These are phyloP conservation scores for Cladobotryum mycophilum DNA, from an alignment of 2,329 filamentous ascomycete genomes.

Conservation along the genomic window DNA sequence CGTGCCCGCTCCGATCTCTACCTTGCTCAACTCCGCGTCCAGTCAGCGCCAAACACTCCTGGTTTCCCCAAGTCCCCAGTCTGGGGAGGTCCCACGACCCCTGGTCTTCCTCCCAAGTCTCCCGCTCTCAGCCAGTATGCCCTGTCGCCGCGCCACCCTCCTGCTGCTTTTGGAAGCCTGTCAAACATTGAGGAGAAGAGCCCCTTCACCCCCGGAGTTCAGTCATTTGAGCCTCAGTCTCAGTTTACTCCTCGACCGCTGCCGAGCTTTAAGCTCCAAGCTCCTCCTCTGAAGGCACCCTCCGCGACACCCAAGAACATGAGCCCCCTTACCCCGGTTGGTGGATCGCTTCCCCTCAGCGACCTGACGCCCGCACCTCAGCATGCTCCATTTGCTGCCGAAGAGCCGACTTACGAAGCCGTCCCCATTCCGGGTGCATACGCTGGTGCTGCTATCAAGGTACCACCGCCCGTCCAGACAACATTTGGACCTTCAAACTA, in stretches of 20 bases:
- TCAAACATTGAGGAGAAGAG: slow-evolving; percentile 37
- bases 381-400: slow-evolving; percentile 64
- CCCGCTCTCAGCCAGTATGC: slow-evolving; percentile 43
- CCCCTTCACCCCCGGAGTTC: slow-evolving; percentile 48
- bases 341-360: slow-evolving; percentile 21
- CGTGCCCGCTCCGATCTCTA: slow-evolving; percentile 91
- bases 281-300: slow-evolving; percentile 73
- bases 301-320: slow-evolving; percentile 68
- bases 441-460: slow-evolving; percentile 47
- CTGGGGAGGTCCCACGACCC: slow-evolving; percentile 53
- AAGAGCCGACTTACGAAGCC: slow-evolving; percentile 76
- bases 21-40: slow-evolving; percentile 73
- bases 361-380: slow-evolving; percentile 16
- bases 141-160: slow-evolving; percentile 56
- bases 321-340: slow-evolving; percentile 53
- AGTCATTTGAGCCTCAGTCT: slow-evolving; percentile 57
- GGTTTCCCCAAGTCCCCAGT: slow-evolving; percentile 63
- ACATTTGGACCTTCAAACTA: slow-evolving; percentile 34
- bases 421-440: slow-evolving; percentile 90
- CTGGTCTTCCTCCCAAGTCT: slow-evolving; percentile 21
- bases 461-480: slow-evolving; percentile 40
- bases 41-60: slow-evolving; percentile 92
- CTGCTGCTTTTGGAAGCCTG: slow-evolving; percentile 48
- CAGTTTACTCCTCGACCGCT: slow-evolving; percentile 46
- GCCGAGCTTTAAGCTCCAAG: slow-evolving; percentile 76